Evolutionary conservation across 2,329 filamentous ascomycete species (phyloP), one percentile per base, ranked within the genome.

Genomic region (Xylaria sp.): DNA sequence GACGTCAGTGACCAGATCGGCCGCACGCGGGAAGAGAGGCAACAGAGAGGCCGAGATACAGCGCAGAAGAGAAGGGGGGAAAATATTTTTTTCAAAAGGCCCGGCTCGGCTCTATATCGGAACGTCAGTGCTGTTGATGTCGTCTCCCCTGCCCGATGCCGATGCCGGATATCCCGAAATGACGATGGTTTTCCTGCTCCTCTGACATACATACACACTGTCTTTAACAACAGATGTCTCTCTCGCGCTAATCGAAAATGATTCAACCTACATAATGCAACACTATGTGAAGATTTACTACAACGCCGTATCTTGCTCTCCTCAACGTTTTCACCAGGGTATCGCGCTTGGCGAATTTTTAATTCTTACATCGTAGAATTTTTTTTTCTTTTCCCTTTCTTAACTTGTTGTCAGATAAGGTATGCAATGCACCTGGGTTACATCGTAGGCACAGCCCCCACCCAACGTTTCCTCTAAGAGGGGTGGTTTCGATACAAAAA

Each of bases 331-430:
- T 53, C 14, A 14, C 21, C 30, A 47, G 65, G 48, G 19, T 67
- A 60, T n/a, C 61, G 65, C 61, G 65, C 60, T 67, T 67, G n/a
- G 30, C n/a, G 9, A 7, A 32, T 12, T 59, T 34, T 47, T 47
- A 32, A 11, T 36, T 34, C 6, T 19, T 39, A n/a, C n/a, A n/a
- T n/a, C n/a, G n/a, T n/a, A 27, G 24, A 27, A 27, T 61, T 61
- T 30, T 54, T 42, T 45, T 53, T 42, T 45, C 53, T 36, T 54
- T 11, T 3, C 9, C 5, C 3, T 21, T 30, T 11, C 53, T 36
- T 55, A 6, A n/a, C 8, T 11, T 45, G 39, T 45, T 17, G 1
- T 45, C 39, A 42, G 39, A 42, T 42, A 42, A 42, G 39, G 39
- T 47, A 19, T 36, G 34, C 39, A 14, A 17, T 42, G 12, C 11